Conservation (phyloP, 2,329 filamentous ascomycete species). For the Fusarium brachygibbosum region DNA sequence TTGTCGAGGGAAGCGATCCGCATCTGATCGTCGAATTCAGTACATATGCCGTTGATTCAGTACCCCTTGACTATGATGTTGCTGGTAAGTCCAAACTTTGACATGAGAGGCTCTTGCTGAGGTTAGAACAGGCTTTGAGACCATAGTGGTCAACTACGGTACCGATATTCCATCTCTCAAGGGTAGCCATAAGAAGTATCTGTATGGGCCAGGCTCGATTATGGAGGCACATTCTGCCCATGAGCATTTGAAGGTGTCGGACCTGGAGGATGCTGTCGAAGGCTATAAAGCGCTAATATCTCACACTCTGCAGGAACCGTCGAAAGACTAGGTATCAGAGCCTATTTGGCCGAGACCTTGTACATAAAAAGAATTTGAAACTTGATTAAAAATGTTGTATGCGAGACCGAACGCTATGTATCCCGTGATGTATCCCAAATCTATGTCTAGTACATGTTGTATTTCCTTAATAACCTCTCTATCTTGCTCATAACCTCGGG, state of each 20-base stretch:
- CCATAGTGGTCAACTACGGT: constrained; percentile 2
- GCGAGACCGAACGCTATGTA: background rate
- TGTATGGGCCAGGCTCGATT: constrained; percentile 13
- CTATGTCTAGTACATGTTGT: background rate
- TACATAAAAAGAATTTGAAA: background rate
- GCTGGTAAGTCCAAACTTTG: background rate
- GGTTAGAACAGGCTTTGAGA: constrained; percentile 4
- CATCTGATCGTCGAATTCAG: constrained; percentile 1
- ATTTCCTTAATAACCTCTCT: constrained; percentile 33
- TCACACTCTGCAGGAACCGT: background rate
- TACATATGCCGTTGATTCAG: background rate
- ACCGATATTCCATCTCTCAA: constrained; percentile 2
- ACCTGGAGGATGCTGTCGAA: constrained; percentile 2
- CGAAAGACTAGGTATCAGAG: background rate
- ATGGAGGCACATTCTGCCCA: constrained; percentile 18
- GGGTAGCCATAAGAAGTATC: constrained; percentile 5
- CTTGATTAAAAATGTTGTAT: background rate
- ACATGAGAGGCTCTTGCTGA: rapidly evolving
- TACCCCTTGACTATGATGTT: constrained; percentile 4
- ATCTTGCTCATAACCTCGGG: constrained; percentile 69
- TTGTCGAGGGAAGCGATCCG: background rate
- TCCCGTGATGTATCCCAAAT: background rate
- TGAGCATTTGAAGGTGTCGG: constrained; percentile 15
- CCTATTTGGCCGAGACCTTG: background rate
- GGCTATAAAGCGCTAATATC: constrained; percentile 6